Evolutionary conservation across 179 eudicot genomes (phyloP).

Genomic region (Drosera spatulata): DNA sequence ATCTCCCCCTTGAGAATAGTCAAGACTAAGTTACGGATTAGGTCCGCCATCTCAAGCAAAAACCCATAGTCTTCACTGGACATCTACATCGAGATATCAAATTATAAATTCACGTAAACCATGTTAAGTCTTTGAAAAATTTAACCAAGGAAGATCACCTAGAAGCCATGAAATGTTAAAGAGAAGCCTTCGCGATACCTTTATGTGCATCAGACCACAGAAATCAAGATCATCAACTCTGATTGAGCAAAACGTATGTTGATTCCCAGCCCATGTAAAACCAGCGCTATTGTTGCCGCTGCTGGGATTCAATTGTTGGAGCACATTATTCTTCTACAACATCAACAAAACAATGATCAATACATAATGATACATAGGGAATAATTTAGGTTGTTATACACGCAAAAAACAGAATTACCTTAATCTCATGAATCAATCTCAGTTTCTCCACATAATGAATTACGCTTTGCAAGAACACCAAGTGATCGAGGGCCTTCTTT

Average conservation of each 20-base stretch:
- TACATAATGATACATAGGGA: too few relatives aligned
- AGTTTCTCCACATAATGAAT: constrained; percentile 53
- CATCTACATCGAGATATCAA: constrained; percentile 36
- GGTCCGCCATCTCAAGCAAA: constrained; percentile 79
- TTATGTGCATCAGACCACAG: constrained; percentile 62
- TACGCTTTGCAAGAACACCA: constrained; percentile 72
- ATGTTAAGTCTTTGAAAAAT: too few relatives aligned
- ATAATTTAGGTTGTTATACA: too few relatives aligned
- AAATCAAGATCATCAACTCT: constrained; percentile 36
- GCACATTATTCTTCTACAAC: constrained; percentile 12
- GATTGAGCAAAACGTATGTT: constrained; percentile 9
- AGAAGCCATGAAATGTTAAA: neutral
- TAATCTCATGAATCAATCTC: constrained; percentile 33
- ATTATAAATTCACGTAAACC: too few relatives aligned
- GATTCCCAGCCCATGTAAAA: constrained; percentile 59
- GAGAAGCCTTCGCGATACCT: constrained; percentile 26
- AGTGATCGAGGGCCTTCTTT: constrained; percentile 69
- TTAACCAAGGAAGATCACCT: too few relatives aligned
- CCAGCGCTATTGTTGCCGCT: constrained; percentile 19
- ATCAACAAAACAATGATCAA: constrained; percentile 7
- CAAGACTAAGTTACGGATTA: constrained; percentile 63
- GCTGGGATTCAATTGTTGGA: constrained; percentile 9
- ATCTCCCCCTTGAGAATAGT: constrained; percentile 72
- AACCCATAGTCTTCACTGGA: constrained; percentile 62
- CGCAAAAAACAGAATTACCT: constrained; percentile 26